Evolutionary conservation across 106 monocot species (phyloP).

Genomic region (Cymbidium sinense): DNA sequence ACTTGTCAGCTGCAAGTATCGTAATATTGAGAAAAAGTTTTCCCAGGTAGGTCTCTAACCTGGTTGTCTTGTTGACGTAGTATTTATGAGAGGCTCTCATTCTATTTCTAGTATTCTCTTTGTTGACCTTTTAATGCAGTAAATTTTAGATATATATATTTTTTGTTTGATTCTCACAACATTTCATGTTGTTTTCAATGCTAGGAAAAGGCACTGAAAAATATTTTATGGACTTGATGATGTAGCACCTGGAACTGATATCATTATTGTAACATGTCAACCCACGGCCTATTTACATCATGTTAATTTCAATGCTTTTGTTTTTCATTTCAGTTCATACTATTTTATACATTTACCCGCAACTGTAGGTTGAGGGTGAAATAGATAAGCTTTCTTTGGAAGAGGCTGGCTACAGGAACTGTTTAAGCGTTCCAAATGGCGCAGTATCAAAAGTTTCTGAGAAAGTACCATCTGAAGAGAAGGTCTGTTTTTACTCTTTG

Average conservation of each 20-base stretch:
- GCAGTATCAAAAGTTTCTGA: slow-evolving; percentile 53
- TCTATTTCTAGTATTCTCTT: slow-evolving; percentile 1
- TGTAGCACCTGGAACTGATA: slow-evolving; percentile 43
- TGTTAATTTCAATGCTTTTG: not conserved
- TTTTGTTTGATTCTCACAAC: slow-evolving; percentile 7
- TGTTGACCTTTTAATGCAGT: not conserved
- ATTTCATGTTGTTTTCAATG: slow-evolving; percentile 12
- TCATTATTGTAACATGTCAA: slow-evolving; percentile 72
- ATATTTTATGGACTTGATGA: slow-evolving; percentile 96
- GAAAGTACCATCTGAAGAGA: slow-evolving; percentile 22
- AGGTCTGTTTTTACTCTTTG: slow-evolving; percentile 26
- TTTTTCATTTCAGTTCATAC: slow-evolving; percentile 4
- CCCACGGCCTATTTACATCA: not conserved
- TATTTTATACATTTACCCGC: not conserved
- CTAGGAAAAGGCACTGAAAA: slow-evolving; percentile 71
- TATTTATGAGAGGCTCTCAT: not conserved
- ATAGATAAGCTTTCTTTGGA: slow-evolving; percentile 80
- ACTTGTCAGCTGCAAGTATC: slow-evolving; percentile 88
- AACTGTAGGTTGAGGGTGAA: slow-evolving; percentile 67
- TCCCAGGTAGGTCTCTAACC: slow-evolving; percentile 47
- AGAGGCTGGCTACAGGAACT: slow-evolving; percentile 67
- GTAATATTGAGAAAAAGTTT: slow-evolving; percentile 62
- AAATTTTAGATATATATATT: not conserved
- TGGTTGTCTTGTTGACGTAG: not conserved
- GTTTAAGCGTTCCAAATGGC: slow-evolving; percentile 80